Evolutionary conservation across 805 yeast genomes (phyloP), one percentile per base, ranked within the genome.

Genomic region (Suhomyces faveliae): DNA sequence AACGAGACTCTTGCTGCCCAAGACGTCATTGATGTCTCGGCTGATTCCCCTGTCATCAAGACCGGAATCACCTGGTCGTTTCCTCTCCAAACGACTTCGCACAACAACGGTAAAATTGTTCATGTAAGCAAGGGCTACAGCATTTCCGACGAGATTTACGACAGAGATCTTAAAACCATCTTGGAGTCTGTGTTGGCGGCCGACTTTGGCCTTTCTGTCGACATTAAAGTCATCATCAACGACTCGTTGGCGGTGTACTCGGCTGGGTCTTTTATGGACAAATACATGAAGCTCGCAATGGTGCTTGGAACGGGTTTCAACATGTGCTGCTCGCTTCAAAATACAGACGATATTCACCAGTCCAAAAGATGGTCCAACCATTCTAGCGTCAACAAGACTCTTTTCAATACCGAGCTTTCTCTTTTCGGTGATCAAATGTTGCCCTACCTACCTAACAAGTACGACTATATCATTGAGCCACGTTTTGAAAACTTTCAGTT

Each of bases 261-360:
- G 9, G 76, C 87, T 0, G 84, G 83, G 8, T 50, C 66, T 2
- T 72, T 75, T 46, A 50, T 67, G 48, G 71, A 69, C 48, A 54
- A 60, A 15, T 53, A 57, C 50, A 64, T 70, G 54, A 58, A 66
- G 47, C 55, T 84, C 40, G 85, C 87, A 0, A 53, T 85, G 53
- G 86, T 85, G 3, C 62, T 84, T 43, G 90, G 91, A 0, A 85
- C 91, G 2, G 91, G 91, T 1, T 62, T 80, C 45, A 85, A 85
- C 55, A 61, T 80, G 29, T 80, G 81, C 64, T 68, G 80, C 66
- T 55, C 68, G 22, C 61, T 66, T 25, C 54, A 54, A 20, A 42
- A 45, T 23, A 39, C 45, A 9, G n/a, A 37, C n/a, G 37, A n/a
- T 6, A 50, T 64, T 30, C 61, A 57, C n/a, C 43, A 24, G n/a